Conservation (phyloP, 441 rosid species). For the Erodium texanum region DNA sequence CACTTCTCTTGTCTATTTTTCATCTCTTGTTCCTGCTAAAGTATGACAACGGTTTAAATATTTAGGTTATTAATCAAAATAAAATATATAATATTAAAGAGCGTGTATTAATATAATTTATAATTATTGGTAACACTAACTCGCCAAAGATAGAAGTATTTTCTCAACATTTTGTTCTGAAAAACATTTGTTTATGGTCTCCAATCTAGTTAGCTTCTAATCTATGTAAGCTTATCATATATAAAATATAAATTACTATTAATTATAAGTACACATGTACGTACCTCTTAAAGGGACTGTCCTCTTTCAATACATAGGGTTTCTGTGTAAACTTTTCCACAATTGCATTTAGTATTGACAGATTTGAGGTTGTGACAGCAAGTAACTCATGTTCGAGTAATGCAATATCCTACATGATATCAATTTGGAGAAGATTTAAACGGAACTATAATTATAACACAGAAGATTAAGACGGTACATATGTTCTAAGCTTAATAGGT, state of each 20-base stretch:
- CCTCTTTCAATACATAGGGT: not conserved
- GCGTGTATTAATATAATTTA: too few relatives aligned
- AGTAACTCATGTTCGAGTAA: not conserved
- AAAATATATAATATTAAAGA: too few relatives aligned
- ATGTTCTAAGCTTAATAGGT: too few relatives aligned
- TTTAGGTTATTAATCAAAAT: too few relatives aligned
- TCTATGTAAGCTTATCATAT: too few relatives aligned
- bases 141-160: conserved; percentile 29
- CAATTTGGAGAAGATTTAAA: too few relatives aligned
- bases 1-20: conserved; percentile 20
- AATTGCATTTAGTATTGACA: not conserved
- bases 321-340: not conserved
- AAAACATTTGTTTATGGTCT: conserved; percentile 32
- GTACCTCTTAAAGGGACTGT: not conserved
- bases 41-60: not conserved
- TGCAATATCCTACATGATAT: not conserved
- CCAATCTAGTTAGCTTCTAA: conserved; percentile 18
- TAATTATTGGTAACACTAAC: not conserved
- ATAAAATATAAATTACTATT: not conserved
- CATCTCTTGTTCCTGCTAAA: conserved; percentile 14
- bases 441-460: too few relatives aligned
- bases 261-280: not conserved
- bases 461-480: too few relatives aligned
- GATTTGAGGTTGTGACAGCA: not conserved
- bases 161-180: conserved; percentile 28